Evolutionary conservation across 345 rosid species (phyloP).

Genomic region (Citrus reticulata): DNA sequence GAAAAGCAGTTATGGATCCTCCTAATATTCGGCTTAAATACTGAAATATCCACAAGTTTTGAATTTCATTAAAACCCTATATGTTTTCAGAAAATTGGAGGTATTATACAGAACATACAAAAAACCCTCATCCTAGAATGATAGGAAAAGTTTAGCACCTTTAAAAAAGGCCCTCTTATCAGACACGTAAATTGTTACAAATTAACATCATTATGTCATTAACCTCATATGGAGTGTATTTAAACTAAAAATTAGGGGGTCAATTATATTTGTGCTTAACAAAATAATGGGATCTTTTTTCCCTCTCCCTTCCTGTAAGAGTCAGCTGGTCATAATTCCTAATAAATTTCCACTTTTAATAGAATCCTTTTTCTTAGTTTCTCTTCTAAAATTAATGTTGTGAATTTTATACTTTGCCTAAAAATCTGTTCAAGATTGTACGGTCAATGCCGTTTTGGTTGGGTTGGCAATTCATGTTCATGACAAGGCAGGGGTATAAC

Average conservation of each 20-base stretch:
- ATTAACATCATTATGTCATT: not conserved
- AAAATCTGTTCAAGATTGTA: not conserved
- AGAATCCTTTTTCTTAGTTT: not conserved
- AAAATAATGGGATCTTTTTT: not conserved
- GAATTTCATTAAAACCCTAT: not conserved
- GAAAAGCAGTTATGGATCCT: not conserved
- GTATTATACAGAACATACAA: not conserved
- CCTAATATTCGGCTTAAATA: not conserved
- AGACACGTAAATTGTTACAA: not conserved
- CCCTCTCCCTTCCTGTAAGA: not conserved
- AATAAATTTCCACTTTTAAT: not conserved
- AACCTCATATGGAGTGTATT: not conserved
- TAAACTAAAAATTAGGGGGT: not conserved
- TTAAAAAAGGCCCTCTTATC: not conserved
- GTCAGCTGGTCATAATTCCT: not conserved
- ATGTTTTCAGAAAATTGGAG: not conserved
- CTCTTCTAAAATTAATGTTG: not conserved
- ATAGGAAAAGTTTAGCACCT: not conserved
- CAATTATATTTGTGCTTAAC: not conserved
- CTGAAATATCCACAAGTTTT: not conserved
- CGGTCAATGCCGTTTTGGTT: not conserved
- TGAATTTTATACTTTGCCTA: not conserved
- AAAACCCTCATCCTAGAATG: not conserved
- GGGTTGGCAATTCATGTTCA: not conserved
- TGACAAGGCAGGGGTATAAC: not conserved